Percentiles rank a stretch among this genome's conserved stretches.
Conservation (phyloP, 345 rosid genomes). For the Eucalyptus curtisii region DNA sequence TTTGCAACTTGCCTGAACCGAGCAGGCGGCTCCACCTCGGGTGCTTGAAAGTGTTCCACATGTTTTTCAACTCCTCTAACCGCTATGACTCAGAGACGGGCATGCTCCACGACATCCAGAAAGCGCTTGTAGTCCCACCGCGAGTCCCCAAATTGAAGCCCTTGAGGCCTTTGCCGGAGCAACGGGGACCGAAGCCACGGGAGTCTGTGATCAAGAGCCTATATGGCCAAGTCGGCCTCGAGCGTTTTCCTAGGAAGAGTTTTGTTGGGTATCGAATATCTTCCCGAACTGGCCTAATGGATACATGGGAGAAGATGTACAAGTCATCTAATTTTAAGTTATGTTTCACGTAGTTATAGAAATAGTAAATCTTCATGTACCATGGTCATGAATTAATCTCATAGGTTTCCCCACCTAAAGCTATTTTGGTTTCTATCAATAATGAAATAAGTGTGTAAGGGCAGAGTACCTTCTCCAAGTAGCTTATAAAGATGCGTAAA, state of each 20-base stretch:
- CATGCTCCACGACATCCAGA: slow-evolving; percentile 35
- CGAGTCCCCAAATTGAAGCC: background rate
- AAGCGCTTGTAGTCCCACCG: slow-evolving; percentile 35
- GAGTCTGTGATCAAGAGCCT: background rate
- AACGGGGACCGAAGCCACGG: background rate
- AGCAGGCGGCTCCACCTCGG: slow-evolving; percentile 29
- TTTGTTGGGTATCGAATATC: background rate
- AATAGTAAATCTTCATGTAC: background rate
- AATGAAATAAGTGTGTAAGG: background rate
- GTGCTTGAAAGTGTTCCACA: slow-evolving; percentile 25
- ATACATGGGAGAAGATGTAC: background rate
- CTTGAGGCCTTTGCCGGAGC: background rate
- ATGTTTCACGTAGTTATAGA: background rate
- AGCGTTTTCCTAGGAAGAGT: background rate
- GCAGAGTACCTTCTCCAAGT: no score
- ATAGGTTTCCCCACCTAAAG: background rate
- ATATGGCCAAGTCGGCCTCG: background rate
- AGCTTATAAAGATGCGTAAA: no score
- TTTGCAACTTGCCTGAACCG: slow-evolving; percentile 19
- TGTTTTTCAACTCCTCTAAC: slow-evolving; percentile 42
- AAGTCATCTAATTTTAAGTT: background rate
- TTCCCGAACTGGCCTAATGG: background rate
- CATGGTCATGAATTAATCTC: background rate
- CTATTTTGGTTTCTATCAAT: background rate
- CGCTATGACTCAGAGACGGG: slow-evolving; percentile 25